These are phyloP conservation scores for Maudiozyma pseudohumilis DNA, from an alignment of 805 yeast genomes.

Conservation along the genomic window DNA sequence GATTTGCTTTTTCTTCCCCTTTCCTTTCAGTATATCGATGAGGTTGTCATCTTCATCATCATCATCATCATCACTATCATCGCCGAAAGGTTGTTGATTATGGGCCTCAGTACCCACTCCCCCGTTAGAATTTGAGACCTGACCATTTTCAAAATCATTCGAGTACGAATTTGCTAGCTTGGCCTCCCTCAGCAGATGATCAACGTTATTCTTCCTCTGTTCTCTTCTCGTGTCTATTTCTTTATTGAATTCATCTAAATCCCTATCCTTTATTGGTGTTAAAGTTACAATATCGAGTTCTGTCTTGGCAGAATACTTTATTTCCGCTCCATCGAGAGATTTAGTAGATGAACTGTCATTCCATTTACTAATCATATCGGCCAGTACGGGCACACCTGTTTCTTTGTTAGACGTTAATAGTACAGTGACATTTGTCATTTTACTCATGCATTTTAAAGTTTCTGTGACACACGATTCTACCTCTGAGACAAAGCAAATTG, in stretches of 20 bases:
- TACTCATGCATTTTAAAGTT: slow-evolving; percentile 46
- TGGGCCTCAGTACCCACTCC: not conserved
- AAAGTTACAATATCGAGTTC: slow-evolving; percentile 34
- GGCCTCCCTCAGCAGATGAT: slow-evolving; percentile 26
- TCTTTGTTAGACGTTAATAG: slow-evolving; percentile 48
- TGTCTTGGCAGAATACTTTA: slow-evolving; percentile 37
- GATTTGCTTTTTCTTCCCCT: slow-evolving; percentile 3
- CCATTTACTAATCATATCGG: slow-evolving; percentile 36
- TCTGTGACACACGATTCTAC: slow-evolving; percentile 53
- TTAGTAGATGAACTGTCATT: slow-evolving; percentile 32
- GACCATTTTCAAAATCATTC: slow-evolving; percentile 2
- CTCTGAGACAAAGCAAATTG: slow-evolving; percentile 67
- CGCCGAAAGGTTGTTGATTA: too few species aligned
- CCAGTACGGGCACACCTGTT: slow-evolving; percentile 6
- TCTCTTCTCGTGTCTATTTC: slow-evolving; percentile 39
- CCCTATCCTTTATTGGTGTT: slow-evolving; percentile 41
- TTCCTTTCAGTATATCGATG: slow-evolving; percentile 4
- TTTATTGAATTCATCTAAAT: slow-evolving; percentile 39
- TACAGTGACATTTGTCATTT: slow-evolving; percentile 56
- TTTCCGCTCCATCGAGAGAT: slow-evolving; percentile 53
- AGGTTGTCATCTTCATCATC: slow-evolving; percentile 24
- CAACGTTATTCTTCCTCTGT: slow-evolving; percentile 27
- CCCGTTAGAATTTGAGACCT: not conserved
- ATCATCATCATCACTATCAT: slow-evolving; percentile 20
- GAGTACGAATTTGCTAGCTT: slow-evolving; percentile 17